Conservation (phyloP, 805 yeast genomes). For the Sugiyamaella qingdaonensis region DNA sequence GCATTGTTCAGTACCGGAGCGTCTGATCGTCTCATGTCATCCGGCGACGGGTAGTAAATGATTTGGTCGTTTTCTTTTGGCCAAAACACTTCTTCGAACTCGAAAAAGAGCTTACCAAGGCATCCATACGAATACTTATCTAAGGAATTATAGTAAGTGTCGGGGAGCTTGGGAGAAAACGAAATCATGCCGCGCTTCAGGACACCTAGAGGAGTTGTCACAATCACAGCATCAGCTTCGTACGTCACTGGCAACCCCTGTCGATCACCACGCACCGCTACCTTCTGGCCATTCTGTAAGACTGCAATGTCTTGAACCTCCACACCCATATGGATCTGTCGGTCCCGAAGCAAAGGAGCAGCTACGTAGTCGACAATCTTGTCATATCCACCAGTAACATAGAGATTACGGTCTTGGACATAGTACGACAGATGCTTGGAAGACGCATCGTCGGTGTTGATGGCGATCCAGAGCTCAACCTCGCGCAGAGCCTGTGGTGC, state of each 20-base stretch:
- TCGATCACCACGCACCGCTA: not conserved
- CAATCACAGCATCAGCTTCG: conserved; percentile 27
- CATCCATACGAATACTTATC: conserved; percentile 24
- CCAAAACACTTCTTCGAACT: conserved; percentile 30
- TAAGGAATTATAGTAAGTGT: conserved; percentile 18
- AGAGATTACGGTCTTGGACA: conserved; percentile 20
- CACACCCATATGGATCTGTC: conserved; percentile 17
- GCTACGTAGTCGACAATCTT: conserved; percentile 19
- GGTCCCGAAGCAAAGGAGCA: conserved; percentile 18
- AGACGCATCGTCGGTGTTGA: conserved; percentile 17
- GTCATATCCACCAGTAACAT: conserved; percentile 24
- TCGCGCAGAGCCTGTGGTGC: conserved; percentile 23
- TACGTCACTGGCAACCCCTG: conserved; percentile 9
- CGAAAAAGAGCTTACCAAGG: conserved; percentile 31
- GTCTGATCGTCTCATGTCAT: conserved; percentile 7
- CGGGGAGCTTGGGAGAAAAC: conserved; percentile 25
- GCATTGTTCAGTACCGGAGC: conserved; percentile 20
- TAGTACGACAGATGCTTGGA: conserved; percentile 19
- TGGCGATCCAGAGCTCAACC: conserved; percentile 21
- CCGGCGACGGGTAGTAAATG: conserved; percentile 21
- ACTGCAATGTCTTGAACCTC: conserved; percentile 15
- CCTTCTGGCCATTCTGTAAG: conserved; percentile 2
- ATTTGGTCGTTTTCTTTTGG: conserved; percentile 27
- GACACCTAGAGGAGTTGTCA: conserved; percentile 30
- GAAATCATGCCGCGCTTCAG: conserved; percentile 23